A percentile compares a stretch with the other conserved stretches of the same genome.
Conservation (phyloP, 257 asterid genomes). For the Solanum arcanum region DNA sequence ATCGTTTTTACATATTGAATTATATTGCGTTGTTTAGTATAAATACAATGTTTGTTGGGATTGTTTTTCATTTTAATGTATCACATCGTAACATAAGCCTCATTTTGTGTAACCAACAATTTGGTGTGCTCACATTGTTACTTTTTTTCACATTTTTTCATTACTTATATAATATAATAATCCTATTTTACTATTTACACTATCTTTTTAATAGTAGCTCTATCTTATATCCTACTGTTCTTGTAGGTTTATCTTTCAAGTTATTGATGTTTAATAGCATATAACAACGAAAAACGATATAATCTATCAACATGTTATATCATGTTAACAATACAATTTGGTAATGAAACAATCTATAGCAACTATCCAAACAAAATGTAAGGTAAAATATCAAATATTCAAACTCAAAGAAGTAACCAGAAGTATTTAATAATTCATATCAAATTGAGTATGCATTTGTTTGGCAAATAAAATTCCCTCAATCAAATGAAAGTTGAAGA, state of each 20-base stretch:
- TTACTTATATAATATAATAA: too few species aligned
- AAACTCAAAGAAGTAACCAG: too few species aligned
- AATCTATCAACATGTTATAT: neutral
- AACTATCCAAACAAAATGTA: neutral
- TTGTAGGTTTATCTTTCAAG: neutral
- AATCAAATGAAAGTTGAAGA: neutral
- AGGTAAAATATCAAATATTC: neutral
- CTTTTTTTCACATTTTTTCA: neutral
- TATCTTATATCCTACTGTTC: neutral
- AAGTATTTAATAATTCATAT: too few species aligned
- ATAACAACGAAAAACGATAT: neutral
- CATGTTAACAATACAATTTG: neutral
- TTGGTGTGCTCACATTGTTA: neutral
- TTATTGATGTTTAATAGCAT: neutral
- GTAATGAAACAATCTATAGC: neutral
- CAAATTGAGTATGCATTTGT: too few species aligned
- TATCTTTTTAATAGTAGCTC: neutral
- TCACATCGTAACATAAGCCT: neutral
- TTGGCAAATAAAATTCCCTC: neutral
- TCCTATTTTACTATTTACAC: neutral
- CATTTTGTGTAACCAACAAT: neutral
- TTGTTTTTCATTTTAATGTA: too few species aligned
- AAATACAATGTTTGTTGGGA: neutral
- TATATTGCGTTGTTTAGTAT: neutral
- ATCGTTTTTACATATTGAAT: too few species aligned